Conservation (phyloP, 192 early-diverging fungal genomes). For the Nowakowskiella sp. region DNA sequence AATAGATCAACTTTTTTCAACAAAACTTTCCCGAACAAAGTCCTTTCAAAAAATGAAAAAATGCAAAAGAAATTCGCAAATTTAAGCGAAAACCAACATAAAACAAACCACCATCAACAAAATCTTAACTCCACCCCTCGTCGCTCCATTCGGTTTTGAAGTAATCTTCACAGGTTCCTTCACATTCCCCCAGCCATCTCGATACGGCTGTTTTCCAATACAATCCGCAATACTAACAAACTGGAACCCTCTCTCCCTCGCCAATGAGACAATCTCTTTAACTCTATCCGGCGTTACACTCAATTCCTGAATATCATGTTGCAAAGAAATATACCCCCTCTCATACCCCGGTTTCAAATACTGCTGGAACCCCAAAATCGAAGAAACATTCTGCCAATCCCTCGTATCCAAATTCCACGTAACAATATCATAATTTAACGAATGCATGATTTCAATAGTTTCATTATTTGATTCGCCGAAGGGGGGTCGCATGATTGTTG, state of each 20-base stretch:
- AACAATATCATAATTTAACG: background rate
- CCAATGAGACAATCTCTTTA: background rate
- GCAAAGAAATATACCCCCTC: background rate
- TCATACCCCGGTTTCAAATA: background rate
- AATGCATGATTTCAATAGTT: background rate
- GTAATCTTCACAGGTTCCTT: no score
- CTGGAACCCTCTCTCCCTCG: background rate
- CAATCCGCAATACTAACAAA: background rate
- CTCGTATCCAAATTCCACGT: background rate
- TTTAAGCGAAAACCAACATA: no score
- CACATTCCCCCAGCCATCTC: background rate
- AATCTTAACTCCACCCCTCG: no score
- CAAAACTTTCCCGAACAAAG: no score
- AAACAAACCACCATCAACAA: no score
- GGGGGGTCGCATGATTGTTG: background rate
- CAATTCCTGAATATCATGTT: background rate
- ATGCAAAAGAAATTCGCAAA: no score
- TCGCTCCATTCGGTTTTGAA: no score
- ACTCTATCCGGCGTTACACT: background rate
- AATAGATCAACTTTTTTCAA: no score
- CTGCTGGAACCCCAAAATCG: background rate
- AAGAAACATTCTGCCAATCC: background rate
- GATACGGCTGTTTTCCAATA: background rate
- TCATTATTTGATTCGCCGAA: background rate
- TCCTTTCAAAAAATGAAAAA: no score